Evolutionary conservation across 2,329 filamentous ascomycete species (phyloP), one percentile per base, ranked within the genome.

Genomic region (Leptographium wingfieldii): DNA sequence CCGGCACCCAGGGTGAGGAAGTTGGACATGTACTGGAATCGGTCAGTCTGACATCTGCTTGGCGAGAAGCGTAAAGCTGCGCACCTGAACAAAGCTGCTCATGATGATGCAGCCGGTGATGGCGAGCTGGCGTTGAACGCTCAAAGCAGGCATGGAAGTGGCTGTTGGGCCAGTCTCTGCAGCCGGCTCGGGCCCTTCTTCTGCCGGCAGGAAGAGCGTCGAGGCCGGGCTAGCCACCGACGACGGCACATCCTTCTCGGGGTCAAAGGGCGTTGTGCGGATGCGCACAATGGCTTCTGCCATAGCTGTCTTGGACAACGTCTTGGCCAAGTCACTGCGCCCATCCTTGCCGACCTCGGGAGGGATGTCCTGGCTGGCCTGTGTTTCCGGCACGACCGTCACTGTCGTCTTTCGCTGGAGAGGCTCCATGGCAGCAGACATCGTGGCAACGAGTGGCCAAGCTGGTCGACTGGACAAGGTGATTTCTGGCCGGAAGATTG

Each of bases 1-100:
- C 70, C 70, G 2, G 66, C 69, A 7, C 63, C 66, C 19, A 71
- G 56, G 4, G 69, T 70, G n/a, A 67, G 62, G 31, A 68, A 67
- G 56, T 68, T 70, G 40, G 68, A 67, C 14, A 68, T 66, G 61
- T 70, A 71, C 67, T 70, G 22, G 48, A 16, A 35, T 7, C 48
- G 19, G 43, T n/a, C 38, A 40, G 33, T 35, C 33, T 9, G 33
- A 35, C 33, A 10, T 35, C 9, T 35, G 9, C 6, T 35, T 35
- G 40, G 40, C 40, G 19, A 43, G 40, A 43, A 43, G 19, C 19
- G 5, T 35, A 9, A 35, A 35, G 33, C 6, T 9, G 9, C 38
- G 14, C 12, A 46, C 43, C 43, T 46, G 43, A 5, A 46, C 43
- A 10, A 46, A 46, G 19, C 43, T 46, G 43, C 43, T 46, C 43